Evolutionary conservation across 2,329 filamentous ascomycete species (phyloP).

Genomic region (Aspergillus oerlinghausenensis): DNA sequence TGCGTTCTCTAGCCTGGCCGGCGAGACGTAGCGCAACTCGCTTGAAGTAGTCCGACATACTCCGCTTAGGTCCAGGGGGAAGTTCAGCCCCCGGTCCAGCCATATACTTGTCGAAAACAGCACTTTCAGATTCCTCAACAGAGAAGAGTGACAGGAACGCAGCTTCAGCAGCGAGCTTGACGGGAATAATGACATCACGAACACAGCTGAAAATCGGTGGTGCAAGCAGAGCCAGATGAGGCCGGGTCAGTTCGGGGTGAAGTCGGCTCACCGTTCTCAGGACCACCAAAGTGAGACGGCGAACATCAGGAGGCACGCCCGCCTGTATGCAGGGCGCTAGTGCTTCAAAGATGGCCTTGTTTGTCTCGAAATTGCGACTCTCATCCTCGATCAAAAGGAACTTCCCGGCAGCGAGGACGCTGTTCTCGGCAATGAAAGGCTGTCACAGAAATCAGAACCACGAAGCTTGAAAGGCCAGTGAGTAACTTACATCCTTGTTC

Average conservation of each 20-base stretch:
- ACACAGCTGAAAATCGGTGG: conserved; percentile 84
- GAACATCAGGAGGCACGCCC: conserved; percentile 73
- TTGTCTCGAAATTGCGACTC: conserved; percentile 64
- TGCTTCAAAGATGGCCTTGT: conserved; percentile 74
- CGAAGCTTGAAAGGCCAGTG: conserved; percentile 1
- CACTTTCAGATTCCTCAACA: conserved; percentile 79
- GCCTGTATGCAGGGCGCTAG: conserved; percentile 72
- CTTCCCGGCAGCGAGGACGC: conserved; percentile 84
- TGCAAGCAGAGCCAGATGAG: conserved; percentile 75
- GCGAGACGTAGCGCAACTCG: conserved; percentile 79
- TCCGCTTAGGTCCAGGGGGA: conserved; percentile 69
- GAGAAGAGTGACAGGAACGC: conserved; percentile 88
- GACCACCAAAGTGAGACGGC: conserved; percentile 80
- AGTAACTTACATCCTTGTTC: conserved; percentile 64
- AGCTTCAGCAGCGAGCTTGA: conserved; percentile 92
- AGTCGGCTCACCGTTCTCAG: conserved; percentile 77
- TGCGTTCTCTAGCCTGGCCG: conserved; percentile 81
- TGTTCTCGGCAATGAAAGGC: conserved; percentile 83
- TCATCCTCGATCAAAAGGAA: conserved; percentile 65
- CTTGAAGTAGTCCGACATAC: conserved; percentile 97
- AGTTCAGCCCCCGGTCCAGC: conserved; percentile 62
- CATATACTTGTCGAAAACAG: conserved; percentile 89
- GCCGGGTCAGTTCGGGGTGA: conserved; percentile 73
- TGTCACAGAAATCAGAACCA: conserved; percentile 33
- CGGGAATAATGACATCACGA: conserved; percentile 84